Base-by-base conservation (phyloP, 805 yeast genomes). In the Saturnispora halmiae region DNA sequence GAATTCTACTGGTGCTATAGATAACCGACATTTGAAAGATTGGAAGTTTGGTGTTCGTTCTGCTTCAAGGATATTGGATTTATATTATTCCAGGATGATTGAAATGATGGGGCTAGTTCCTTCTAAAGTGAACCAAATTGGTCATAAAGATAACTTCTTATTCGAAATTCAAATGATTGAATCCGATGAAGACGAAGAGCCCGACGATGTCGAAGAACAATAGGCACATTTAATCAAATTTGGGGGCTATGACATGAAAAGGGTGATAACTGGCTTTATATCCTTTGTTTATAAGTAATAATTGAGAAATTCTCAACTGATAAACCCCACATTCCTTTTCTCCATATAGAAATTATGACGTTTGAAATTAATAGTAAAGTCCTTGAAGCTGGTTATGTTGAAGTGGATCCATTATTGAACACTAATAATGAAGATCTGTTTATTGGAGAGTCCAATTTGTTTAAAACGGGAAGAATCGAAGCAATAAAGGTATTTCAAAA, bases 31-130 rank as follows among this genome's bases (percentile, higher is more conserved):
- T 31, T 41, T 46, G n/a, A 49, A 50, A 27, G 40, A 42, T 24
- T 34, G 49, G 6, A 40, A 48, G 36, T 49, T 47, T 26, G 64
- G 64, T 6, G 57, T 61, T 18, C 53, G 55, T 14, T 46, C 53
- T 3, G 64, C 65, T 4, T 56, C 56, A 4, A 69, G 66, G 40
- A 65, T 73, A 7, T 47, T 75, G 30, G 68, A 69, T 36, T 50
- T 66, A 34, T 74, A 73, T 44, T 75, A 74, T 43, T 58, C 55
- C 27, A 66, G 69, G 45, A 72, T 75, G 67, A 62, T 74, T 9
- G 61, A 60, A 19, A 47, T 75, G 16, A 73, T 73, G 4, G 81
- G 81, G 2, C 57, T 51, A 5, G 22, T 36, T 27, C 36, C 25
- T 24, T 33, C 40, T 11, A 30, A 28, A 10, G 31, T 26, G 3